Percentiles rank a stretch among this genome's conserved stretches.
Conservation (phyloP, 257 asterid species). For the Solanum chmielewskii region DNA sequence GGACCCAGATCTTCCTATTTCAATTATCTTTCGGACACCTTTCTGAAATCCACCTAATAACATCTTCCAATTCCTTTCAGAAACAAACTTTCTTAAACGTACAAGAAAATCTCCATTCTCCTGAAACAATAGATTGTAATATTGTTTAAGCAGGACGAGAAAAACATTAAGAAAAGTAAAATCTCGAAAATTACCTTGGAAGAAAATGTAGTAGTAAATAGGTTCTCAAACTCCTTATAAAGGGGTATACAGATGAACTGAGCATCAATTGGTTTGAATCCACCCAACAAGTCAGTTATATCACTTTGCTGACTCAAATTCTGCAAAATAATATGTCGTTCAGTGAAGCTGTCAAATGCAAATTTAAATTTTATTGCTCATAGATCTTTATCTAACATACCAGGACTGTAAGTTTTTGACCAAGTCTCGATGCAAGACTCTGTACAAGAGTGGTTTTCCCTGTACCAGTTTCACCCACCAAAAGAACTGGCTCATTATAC, state of each 20-base stretch:
- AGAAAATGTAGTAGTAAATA: slow-evolving; percentile 48
- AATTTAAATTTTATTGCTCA: background rate
- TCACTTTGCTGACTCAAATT: slow-evolving; percentile 97
- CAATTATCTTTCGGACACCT: slow-evolving; percentile 33
- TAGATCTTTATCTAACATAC: slow-evolving; percentile 28
- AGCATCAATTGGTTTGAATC: slow-evolving; percentile 85
- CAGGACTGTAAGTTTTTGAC: slow-evolving; percentile 84
- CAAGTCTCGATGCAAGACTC: slow-evolving; percentile 60
- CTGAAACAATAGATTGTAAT: slow-evolving; percentile 21
- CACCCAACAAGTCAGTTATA: slow-evolving; percentile 80
- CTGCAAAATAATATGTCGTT: slow-evolving; percentile 35
- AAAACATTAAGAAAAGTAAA: background rate
- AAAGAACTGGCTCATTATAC: slow-evolving; percentile 80
- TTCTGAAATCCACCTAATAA: slow-evolving; percentile 50
- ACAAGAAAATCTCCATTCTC: slow-evolving; percentile 37
- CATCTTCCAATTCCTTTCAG: slow-evolving; percentile 65
- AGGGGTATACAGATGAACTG: slow-evolving; percentile 63
- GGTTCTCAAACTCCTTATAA: slow-evolving; percentile 62
- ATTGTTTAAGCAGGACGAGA: background rate
- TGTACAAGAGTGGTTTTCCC: slow-evolving; percentile 99
- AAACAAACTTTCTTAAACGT: slow-evolving; percentile 24
- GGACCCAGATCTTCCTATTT: slow-evolving; percentile 32
- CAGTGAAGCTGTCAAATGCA: background rate
- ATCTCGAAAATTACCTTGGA: slow-evolving; percentile 36
- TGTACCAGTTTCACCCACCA: slow-evolving; percentile 99